Conservation (phyloP, 2,329 filamentous ascomycete genomes). For the Cladophialophora carrionii region DNA sequence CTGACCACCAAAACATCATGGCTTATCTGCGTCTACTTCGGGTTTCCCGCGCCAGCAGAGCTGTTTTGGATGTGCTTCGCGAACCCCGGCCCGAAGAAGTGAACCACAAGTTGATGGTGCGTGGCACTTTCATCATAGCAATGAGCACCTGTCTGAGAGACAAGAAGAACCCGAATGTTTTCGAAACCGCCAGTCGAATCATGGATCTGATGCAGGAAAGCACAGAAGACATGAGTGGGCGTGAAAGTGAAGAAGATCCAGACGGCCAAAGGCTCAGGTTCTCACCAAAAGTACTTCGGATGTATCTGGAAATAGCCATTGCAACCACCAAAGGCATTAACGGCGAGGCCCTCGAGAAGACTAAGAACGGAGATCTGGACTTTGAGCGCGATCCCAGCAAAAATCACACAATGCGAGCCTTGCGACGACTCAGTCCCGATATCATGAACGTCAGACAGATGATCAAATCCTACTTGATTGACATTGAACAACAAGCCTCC, state of each 20-base stretch:
- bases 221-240: slow-evolving; percentile 18
- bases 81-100: slow-evolving; percentile 53
- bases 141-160: slow-evolving; percentile 76
- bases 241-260: neutral
- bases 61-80: slow-evolving; percentile 63
- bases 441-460: slow-evolving; percentile 30
- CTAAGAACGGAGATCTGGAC: slow-evolving; percentile 32
- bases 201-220: slow-evolving; percentile 63
- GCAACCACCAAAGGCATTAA: slow-evolving; percentile 36
- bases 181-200: slow-evolving; percentile 67
- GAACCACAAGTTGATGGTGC: slow-evolving; percentile 46
- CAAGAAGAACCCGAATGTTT: slow-evolving; percentile 71
- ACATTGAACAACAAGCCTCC: slow-evolving; percentile 29
- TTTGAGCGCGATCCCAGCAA: slow-evolving; percentile 36
- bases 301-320: slow-evolving; percentile 36
- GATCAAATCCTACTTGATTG: slow-evolving; percentile 32
- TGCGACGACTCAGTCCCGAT: slow-evolving; percentile 28
- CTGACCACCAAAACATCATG: slow-evolving; percentile 73
- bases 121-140: slow-evolving; percentile 69
- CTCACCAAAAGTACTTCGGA: slow-evolving; percentile 35
- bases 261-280: slow-evolving; percentile 26
- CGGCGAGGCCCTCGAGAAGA: slow-evolving; percentile 27
- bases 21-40: slow-evolving; percentile 70
- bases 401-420: slow-evolving; percentile 35
- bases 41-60: slow-evolving; percentile 65